phyloP scores from a whole-genome alignment of 768 basidiomycete genomes.

The Kwoniella shandongensis region DNA sequence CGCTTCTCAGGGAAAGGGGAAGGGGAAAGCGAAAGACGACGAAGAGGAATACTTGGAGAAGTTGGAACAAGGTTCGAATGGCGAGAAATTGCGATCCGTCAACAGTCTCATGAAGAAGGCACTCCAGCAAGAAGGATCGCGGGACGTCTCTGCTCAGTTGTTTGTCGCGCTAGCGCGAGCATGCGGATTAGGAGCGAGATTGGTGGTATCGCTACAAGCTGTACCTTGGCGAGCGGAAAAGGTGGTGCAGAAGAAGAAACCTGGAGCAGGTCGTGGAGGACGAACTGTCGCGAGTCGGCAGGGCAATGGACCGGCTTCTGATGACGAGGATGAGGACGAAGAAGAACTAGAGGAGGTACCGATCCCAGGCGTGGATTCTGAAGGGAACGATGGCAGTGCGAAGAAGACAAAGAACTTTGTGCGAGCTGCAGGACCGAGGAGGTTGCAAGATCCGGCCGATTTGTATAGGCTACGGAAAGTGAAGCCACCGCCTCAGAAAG shows the following conservation, averaged over 20 bases:
- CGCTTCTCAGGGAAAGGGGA: conserved; percentile 26
- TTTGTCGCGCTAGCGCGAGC: conserved; percentile 88
- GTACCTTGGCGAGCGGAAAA: conserved; percentile 76
- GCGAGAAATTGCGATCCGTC: conserved; percentile 68
- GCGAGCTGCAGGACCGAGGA: conserved; percentile 26
- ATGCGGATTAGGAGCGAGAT: conserved; percentile 77
- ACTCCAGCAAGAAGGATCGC: conserved; percentile 71
- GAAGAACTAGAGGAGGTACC: conserved; percentile 46
- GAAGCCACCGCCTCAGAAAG: conserved; percentile 57
- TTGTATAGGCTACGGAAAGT: conserved; percentile 55
- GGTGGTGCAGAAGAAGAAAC: conserved; percentile 36
- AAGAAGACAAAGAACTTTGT: conserved; percentile 31
- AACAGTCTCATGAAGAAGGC: conserved; percentile 95
- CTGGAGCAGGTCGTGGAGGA: conserved; percentile 37
- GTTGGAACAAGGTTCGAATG: conserved; percentile 56
- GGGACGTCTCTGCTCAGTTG: conserved; percentile 83
- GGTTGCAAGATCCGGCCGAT: conserved; percentile 45
- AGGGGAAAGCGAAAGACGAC: conserved; percentile 56
- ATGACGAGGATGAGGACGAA: conserved; percentile 46
- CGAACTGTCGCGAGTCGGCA: conserved; percentile 36
- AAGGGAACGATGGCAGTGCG: conserved; percentile 25
- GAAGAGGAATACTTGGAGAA: conserved; percentile 34
- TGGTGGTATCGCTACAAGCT: conserved; percentile 87
- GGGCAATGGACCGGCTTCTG: conserved; percentile 32
- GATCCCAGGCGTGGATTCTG: conserved; percentile 35